A percentile compares a stretch with the other conserved stretches of the same genome.
phyloP scores from a whole-genome alignment of 169 alveolate genomes.

The Cryptosporidium bovis region DNA sequence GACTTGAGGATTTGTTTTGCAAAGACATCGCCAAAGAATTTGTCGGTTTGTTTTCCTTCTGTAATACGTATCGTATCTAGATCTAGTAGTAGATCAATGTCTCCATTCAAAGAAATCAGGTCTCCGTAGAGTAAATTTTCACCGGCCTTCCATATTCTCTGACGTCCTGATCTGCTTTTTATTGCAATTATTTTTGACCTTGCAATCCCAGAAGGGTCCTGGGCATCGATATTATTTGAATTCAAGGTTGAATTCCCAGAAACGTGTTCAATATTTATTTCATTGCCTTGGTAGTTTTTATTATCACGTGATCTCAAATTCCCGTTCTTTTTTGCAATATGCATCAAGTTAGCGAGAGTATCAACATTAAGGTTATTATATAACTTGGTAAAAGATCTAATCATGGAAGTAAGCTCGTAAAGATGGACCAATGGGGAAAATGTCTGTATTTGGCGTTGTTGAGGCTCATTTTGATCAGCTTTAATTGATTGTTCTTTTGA shows the following conservation, averaged over 20 bases:
- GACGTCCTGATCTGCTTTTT: conserved; percentile 71
- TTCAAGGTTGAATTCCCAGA: background rate
- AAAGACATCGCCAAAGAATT: conserved; percentile 62
- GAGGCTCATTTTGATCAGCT: conserved; percentile 49
- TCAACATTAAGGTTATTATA: conserved; percentile 65
- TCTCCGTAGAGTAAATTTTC: conserved; percentile 42
- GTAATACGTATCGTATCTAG: conserved; percentile 60
- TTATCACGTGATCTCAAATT: conserved; percentile 32
- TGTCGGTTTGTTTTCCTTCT: conserved; percentile 68
- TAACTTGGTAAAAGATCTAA: conserved; percentile 65
- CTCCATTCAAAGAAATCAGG: conserved; percentile 36
- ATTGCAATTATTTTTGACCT: conserved; percentile 71
- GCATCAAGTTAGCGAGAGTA: conserved; percentile 67
- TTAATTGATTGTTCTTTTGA: conserved; percentile 13
- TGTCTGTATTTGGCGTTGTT: conserved; percentile 55
- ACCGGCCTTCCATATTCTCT: conserved; percentile 65
- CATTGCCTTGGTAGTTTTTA: conserved; percentile 18
- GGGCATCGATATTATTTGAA: conserved; percentile 35
- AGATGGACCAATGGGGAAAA: conserved; percentile 55
- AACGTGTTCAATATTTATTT: background rate
- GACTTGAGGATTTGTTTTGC: conserved; percentile 71
- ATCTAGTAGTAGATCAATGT: conserved; percentile 51
- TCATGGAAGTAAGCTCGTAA: conserved; percentile 62
- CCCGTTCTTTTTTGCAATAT: conserved; percentile 56
- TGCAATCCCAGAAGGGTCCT: conserved; percentile 62